Evolutionary conservation across 176 grass and related monocot genomes (phyloP), one percentile per base, ranked within the genome.

Genomic region (Saccharum spontaneum): DNA sequence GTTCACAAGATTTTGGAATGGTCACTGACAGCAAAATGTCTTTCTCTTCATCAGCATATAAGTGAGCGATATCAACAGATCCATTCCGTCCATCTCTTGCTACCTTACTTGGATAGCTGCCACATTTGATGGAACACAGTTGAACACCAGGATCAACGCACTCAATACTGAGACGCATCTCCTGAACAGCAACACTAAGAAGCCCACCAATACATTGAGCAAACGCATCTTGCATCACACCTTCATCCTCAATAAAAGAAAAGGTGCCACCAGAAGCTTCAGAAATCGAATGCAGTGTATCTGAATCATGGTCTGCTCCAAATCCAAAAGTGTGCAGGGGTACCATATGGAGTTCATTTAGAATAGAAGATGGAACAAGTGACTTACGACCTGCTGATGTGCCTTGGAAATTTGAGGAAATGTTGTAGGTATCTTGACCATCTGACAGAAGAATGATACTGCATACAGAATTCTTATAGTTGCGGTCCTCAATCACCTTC

Each of bases 121-220:
- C 93, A n/a, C 93, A 92, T 90, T 90, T 95, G 17, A 98, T 91
- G 46, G 89, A 86, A 74, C 69, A 72, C 22, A 98, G 76, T 74
- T 88, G 85, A 76, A 98, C 91, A 67, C 86, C 78, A 86, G 84
- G 70, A 76, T 98, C 80, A 78, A 89, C 64, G 71, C 89, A 93
- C 39, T 95, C 83, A 80, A 95, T 77, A 39, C 24, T 63, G 73
- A 98, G 81, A 7, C 14, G 54, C 93, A 95, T 90, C 66, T 90
- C 86, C 71, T 94, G 93, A 44, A 94, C 88, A 23, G 89, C 88
- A 60, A 98, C 86, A 69, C 93, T 98, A 83, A 95, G 89, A 83
- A 98, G 96, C 78, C 97, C 93, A 57, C 93, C 93, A 48, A 98
- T 98, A 67, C 97, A 98, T 64, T 98, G 97, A 78, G 97, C 97